A percentile compares a stretch with the other conserved stretches of the same genome.
Conservation (phyloP, 169 alveolate species). For the Amoebophrya sp. region DNA sequence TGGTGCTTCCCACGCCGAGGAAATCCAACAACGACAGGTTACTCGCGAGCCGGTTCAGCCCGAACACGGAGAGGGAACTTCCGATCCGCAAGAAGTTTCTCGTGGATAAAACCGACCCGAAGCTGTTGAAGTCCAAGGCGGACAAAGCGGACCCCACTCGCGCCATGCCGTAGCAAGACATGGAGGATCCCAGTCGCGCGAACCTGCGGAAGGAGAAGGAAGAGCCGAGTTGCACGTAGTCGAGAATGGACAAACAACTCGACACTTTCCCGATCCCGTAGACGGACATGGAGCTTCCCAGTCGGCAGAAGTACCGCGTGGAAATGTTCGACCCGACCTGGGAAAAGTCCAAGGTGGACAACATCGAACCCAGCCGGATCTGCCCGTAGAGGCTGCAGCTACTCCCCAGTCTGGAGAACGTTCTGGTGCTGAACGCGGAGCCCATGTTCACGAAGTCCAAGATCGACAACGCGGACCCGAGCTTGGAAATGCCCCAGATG, state of each 20-base stretch:
- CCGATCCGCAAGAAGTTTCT: constrained; percentile 32
- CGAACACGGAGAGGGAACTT: constrained; percentile 12
- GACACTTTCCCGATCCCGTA: background rate
- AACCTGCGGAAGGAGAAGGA: background rate
- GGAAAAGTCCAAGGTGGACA: background rate
- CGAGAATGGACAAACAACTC: background rate
- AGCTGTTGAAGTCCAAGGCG: background rate
- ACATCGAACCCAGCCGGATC: background rate
- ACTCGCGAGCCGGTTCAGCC: constrained; percentile 31
- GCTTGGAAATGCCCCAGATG: background rate
- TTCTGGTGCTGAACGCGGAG: background rate
- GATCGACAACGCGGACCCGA: background rate
- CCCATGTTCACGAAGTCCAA: background rate
- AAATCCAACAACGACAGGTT: constrained; percentile 31
- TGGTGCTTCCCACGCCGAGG: background rate
- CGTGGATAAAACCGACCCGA: background rate
- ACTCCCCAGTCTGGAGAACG: constrained; percentile 3
- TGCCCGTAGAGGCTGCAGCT: background rate
- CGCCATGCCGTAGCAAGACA: background rate
- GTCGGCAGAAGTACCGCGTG: background rate
- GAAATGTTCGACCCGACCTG: background rate
- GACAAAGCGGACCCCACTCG: background rate
- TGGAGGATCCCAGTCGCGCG: constrained; percentile 14
- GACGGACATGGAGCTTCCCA: background rate
- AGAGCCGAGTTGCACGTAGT: background rate